Evolutionary conservation across 2,329 filamentous ascomycete genomes (phyloP).

Genomic region (Colletotrichum horii): DNA sequence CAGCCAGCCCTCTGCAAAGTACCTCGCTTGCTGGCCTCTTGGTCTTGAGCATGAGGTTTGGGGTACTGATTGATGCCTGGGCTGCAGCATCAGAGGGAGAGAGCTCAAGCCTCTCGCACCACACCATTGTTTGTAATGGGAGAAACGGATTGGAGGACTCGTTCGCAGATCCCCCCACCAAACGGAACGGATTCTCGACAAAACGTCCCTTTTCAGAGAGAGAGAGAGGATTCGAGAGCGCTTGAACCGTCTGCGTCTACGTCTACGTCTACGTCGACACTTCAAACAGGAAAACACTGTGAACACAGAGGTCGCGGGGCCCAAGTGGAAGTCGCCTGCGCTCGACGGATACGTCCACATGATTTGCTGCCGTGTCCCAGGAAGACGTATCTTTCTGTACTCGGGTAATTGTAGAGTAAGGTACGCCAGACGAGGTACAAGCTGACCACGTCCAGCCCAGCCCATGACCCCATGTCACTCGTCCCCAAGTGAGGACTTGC

Average conservation of each 20-base stretch:
- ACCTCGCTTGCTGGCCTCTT: neutral
- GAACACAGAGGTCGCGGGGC: slow-evolving; percentile 1
- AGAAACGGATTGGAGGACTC: slow-evolving; percentile 2
- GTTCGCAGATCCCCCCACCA: neutral
- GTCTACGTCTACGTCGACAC: neutral
- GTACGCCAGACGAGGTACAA: slow-evolving; percentile 1
- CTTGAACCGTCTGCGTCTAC: neutral
- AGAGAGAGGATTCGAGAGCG: neutral
- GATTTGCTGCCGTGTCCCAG: slow-evolving; percentile 10
- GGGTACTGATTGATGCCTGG: too few relatives aligned
- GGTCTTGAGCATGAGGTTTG: neutral
- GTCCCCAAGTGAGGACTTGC: neutral
- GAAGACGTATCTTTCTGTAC: neutral
- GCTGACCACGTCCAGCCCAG: neutral
- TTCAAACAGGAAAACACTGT: neutral
- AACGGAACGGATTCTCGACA: neutral
- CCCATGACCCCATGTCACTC: neutral
- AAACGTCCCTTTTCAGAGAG: neutral
- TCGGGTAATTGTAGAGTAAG: neutral
- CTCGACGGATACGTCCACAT: slow-evolving; percentile 1
- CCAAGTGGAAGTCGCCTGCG: slow-evolving; percentile 8
- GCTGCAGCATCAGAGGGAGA: neutral
- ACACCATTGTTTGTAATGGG: slow-evolving; percentile 15
- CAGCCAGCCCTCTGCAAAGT: neutral
- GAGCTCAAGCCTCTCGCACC: slow-evolving; percentile 6